phyloP scores from a whole-genome alignment of 768 basidiomycete species.

The Candolleomyces efflorescens region DNA sequence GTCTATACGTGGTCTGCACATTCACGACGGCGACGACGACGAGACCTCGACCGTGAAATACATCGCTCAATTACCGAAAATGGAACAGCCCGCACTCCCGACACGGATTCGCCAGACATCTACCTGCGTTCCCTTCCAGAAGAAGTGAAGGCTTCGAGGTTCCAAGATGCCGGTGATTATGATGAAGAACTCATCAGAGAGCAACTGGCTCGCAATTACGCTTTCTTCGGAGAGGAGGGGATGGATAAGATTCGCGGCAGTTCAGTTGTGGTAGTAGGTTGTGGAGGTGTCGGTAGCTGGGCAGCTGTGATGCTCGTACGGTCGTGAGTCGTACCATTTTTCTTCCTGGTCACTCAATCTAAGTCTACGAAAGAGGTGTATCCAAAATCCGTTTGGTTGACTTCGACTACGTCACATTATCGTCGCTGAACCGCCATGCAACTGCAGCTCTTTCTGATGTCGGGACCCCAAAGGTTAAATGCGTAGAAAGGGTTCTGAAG shows the following conservation, averaged over 20 bases:
- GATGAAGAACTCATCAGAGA: slow-evolving; percentile 83
- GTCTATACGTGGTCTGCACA: slow-evolving; percentile 57
- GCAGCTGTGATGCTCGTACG: slow-evolving; percentile 89
- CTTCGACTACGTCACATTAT: slow-evolving; percentile 95
- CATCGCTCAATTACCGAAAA: slow-evolving; percentile 43
- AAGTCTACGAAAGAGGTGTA: slow-evolving; percentile 49
- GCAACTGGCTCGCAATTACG: slow-evolving; percentile 90
- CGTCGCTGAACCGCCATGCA: slow-evolving; percentile 93
- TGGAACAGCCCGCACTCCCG: slow-evolving; percentile 11
- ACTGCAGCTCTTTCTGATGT: slow-evolving; percentile 87
- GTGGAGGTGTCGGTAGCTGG: slow-evolving; percentile 97
- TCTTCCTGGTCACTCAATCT: not conserved
- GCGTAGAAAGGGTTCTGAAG: slow-evolving; percentile 64
- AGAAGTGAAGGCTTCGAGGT: slow-evolving; percentile 2
- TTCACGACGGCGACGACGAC: slow-evolving; percentile 42
- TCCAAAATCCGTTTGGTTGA: slow-evolving; percentile 79
- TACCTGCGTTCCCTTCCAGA: slow-evolving; percentile 2
- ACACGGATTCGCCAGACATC: slow-evolving; percentile 1
- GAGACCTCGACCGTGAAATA: slow-evolving; percentile 54
- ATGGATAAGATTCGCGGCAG: slow-evolving; percentile 75
- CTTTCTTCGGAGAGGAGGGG: slow-evolving; percentile 87
- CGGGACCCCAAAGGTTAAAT: slow-evolving; percentile 86
- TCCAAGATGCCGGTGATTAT: slow-evolving; percentile 30
- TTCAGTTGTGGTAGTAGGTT: slow-evolving; percentile 85
- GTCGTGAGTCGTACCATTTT: slow-evolving; percentile 55